Base-by-base conservation (phyloP, 1,284 basidiomycete species). In the Microbotryum intermedium region DNA sequence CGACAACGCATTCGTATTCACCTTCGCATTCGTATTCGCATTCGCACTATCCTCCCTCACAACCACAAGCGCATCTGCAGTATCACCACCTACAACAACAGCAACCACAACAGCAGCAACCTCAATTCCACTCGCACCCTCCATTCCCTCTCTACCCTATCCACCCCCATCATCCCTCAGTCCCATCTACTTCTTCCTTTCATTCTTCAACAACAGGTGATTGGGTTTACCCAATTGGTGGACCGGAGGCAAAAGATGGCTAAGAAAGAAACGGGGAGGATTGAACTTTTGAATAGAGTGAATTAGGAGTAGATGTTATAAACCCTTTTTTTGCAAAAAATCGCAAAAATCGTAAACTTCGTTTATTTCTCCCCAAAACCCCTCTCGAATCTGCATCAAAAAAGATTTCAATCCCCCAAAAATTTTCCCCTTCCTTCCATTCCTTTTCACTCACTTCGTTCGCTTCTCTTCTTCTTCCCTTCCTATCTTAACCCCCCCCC, bases 81-180 rank as follows among this genome's bases (percentile, higher is more conserved):
- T 56, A 64, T 67, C 50, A 52, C 46, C 43, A 60, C 46, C 34
- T 6, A 30, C 39, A 67, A 70, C 25, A 71, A 70, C 18, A 69
- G 71, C 53, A 55, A 61, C 26, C 65, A 54, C 53, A 60, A 62
- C 63, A 51, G 30, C 65, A 55, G 20, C 58, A 53, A 23, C 51
- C 56, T 6, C 61, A 61, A 26, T 48, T 57, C 29, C 66, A 64
- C 30, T 48, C 53, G 50, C 34, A 39, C 34, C 34, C 4, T 16
- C 18, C 34, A 39, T 39, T n/a, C n/a, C 34, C 34, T 16, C 34
- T 16, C 18, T 16, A 39, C 18, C 34, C 11, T 11, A 11, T 39
- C 4, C 34, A 39, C 5, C 34, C 34, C 18, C 11, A 3, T 16
- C 2, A 13, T 4, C 34, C 34, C 34, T 39, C 34, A 11, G 34